phyloP scores from a whole-genome alignment of 2,329 filamentous ascomycete genomes.

The Rhytidhysteron rufulum region DNA sequence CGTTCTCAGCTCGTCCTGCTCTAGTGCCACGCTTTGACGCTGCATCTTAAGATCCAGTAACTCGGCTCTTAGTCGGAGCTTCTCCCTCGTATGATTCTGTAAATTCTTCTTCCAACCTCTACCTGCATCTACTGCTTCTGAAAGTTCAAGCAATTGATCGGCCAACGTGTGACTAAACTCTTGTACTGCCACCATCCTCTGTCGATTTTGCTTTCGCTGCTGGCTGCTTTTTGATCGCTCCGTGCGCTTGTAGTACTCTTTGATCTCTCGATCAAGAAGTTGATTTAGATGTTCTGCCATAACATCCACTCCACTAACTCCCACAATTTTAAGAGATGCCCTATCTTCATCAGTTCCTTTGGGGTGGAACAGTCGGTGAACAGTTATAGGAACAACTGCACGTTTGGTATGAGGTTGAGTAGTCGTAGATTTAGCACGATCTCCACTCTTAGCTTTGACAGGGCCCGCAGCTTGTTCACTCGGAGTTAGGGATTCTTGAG shows the following conservation, averaged over 20 bases:
- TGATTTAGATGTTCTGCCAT: conserved; percentile 49
- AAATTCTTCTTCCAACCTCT: conserved; percentile 44
- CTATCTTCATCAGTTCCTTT: conserved; percentile 26
- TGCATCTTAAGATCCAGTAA: conserved; percentile 47
- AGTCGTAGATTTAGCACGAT: conserved; percentile 3
- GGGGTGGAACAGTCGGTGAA: conserved; percentile 19
- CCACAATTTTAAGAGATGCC: conserved; percentile 30
- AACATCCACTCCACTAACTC: conserved; percentile 51
- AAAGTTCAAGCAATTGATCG: conserved; percentile 48
- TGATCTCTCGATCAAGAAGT: conserved; percentile 44
- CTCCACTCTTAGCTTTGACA: conserved; percentile 4
- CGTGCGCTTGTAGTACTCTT: conserved; percentile 31
- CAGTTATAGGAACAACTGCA: conserved; percentile 30
- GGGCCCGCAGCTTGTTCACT: too few species aligned
- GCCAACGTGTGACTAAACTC: conserved; percentile 47
- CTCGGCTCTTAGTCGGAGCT: conserved; percentile 43
- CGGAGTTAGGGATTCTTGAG: too few species aligned
- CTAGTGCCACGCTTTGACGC: conserved; percentile 47
- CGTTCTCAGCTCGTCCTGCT: conserved; percentile 46
- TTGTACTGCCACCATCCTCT: conserved; percentile 46
- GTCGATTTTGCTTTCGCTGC: conserved; percentile 37
- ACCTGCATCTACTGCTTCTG: conserved; percentile 50
- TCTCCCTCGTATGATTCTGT: conserved; percentile 43
- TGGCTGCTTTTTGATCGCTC: conserved; percentile 37
- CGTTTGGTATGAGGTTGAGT: conserved; percentile 23